These are phyloP conservation scores for Mortierella claussenii DNA, from an alignment of 192 early-diverging fungal genomes.

Conservation along the genomic window DNA sequence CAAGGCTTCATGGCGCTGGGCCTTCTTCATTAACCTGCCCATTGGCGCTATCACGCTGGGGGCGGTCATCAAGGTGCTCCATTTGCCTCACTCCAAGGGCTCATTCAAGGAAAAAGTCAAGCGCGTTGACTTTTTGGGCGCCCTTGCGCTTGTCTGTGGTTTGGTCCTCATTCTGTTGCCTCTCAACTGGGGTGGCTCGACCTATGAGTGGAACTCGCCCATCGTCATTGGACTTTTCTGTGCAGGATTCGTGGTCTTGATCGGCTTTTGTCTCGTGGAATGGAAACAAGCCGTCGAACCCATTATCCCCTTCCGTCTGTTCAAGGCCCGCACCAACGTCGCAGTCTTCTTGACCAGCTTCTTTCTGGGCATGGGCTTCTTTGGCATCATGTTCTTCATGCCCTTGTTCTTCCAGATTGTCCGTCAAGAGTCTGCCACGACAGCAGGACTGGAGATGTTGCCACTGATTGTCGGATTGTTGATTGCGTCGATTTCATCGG, in stretches of 20 bases:
- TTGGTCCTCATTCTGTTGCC: slow-evolving; percentile 72
- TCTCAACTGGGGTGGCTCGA: slow-evolving; percentile 77
- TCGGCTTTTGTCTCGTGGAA: slow-evolving; percentile 72
- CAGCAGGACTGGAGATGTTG: slow-evolving; percentile 77
- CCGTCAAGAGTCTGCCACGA: slow-evolving; percentile 60
- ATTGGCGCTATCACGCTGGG: slow-evolving; percentile 62
- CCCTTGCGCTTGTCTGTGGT: slow-evolving; percentile 59
- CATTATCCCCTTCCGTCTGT: slow-evolving; percentile 72
- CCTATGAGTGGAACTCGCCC: slow-evolving; percentile 74
- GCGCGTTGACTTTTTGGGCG: slow-evolving; percentile 74
- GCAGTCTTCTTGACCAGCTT: slow-evolving; percentile 57
- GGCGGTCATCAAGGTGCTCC: slow-evolving; percentile 60
- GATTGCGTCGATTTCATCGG: slow-evolving; percentile 69
- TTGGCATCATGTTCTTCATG: slow-evolving; percentile 73
- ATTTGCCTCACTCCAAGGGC: slow-evolving; percentile 63
- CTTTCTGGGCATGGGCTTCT: slow-evolving; percentile 58
- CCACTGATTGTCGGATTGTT: slow-evolving; percentile 76
- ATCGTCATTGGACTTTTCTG: slow-evolving; percentile 65
- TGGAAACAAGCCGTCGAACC: slow-evolving; percentile 72
- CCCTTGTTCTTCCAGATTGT: slow-evolving; percentile 79
- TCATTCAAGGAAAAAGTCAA: slow-evolving; percentile 63
- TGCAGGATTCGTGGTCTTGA: slow-evolving; percentile 58
- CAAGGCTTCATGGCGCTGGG: slow-evolving; percentile 65
- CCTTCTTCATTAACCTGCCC: slow-evolving; percentile 70
- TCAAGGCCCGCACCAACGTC: slow-evolving; percentile 58